Conservation (phyloP, 2,329 filamentous ascomycete genomes). For the Aspergillus hortae region DNA sequence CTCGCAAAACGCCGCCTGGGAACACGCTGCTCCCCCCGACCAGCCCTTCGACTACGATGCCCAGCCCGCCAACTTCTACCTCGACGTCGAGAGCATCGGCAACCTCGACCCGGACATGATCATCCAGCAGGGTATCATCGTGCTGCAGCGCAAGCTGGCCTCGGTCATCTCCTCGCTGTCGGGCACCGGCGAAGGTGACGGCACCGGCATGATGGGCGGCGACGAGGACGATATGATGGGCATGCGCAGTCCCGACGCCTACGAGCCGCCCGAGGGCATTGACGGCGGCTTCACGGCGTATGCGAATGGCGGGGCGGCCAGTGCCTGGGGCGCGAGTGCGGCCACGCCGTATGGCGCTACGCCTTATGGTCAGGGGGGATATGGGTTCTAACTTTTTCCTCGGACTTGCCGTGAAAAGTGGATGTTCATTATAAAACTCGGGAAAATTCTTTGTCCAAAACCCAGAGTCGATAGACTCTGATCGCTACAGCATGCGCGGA, state of each 20-base stretch:
- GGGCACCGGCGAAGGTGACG: constrained; percentile 52
- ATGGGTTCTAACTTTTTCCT: constrained; percentile 20
- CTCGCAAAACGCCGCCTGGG: constrained; percentile 59
- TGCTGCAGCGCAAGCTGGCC: constrained; percentile 86
- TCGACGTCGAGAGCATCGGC: constrained; percentile 86
- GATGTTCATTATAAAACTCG: not conserved
- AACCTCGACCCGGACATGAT: constrained; percentile 86
- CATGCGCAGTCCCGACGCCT: constrained; percentile 47
- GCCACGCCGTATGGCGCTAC: constrained; percentile 57
- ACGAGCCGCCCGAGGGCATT: constrained; percentile 44
- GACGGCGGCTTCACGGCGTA: constrained; percentile 41
- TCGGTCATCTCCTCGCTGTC: constrained; percentile 66
- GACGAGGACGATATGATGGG: constrained; percentile 48
- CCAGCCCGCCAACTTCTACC: constrained; percentile 80
- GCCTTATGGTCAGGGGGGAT: constrained; percentile 23
- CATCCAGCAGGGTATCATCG: constrained; percentile 81
- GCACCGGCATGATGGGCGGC: constrained; percentile 44
- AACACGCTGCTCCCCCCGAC: constrained; percentile 72
- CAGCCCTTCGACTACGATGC: constrained; percentile 91
- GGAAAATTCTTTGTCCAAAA: not conserved
- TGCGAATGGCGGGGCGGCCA: constrained; percentile 49
- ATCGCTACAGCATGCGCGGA: too few species aligned
- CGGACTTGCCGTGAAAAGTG: not conserved
- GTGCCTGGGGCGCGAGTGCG: constrained; percentile 62
- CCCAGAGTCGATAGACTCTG: not conserved